Evolutionary conservation across 441 rosid genomes (phyloP), one percentile per base, ranked within the genome.

Genomic region (Lepidium campestre): DNA sequence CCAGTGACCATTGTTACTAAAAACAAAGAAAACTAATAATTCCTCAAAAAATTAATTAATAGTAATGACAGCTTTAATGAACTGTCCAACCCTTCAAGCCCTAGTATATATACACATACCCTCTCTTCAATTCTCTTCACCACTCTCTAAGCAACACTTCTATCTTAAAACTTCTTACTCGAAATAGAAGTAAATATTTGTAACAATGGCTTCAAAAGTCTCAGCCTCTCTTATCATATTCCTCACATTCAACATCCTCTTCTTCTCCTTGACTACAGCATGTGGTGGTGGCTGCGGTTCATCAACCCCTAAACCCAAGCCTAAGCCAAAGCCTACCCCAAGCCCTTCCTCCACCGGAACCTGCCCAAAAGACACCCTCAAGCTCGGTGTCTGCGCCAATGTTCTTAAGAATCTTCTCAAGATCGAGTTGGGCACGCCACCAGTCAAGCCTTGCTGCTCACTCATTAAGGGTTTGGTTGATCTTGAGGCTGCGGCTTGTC

Each of bases 321-420:
- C 70, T 9, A 5, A 35, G 36, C 25, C 68, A 1, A 39, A 25
- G 40, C 54, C 70, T 4, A 40, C 45, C 10, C 62, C 62, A 11
- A 31, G 36, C 10, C 70, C 12, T 9, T n/a, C 4, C 25, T 45
- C 68, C 12, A 41, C 48, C 0, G 54, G 34, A 55, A 81, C 71
- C 62, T 90, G 94, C 75, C 88, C 97, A 15, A 71, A 34, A 27
- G 86, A 90, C 52, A 75, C 75, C 37, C 83, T 85, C 8, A 84
- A 84, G 49, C 71, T 72, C 6, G 71, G 84, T 7, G 81, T 65
- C 1, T 86, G 94, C 40, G 89, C 76, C 2, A 49, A 86, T 40
- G 40, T 87, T 20, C 71, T 85, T 32, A 67, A 70, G 67, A 2
- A 73, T 40, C 41, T 84, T 37, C 66, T 88, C 44, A 35, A 77